phyloP scores from a whole-genome alignment of 164 flowering plant species.

The Echeveria elegans region DNA sequence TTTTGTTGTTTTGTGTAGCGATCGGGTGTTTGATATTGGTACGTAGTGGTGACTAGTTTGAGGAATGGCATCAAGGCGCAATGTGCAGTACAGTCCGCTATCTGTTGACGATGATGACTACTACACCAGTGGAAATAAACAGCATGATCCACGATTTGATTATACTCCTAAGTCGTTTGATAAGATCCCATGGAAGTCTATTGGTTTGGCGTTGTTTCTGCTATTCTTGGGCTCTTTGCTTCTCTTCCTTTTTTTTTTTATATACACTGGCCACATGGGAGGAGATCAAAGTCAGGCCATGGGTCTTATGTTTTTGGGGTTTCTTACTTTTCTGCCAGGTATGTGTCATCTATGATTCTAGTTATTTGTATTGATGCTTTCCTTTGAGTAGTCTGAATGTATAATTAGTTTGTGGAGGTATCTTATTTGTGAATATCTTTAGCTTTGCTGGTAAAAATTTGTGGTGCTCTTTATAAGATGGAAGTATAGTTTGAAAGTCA shows the following conservation, averaged over 20 bases:
- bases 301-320: constrained; percentile 65
- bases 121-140: constrained; percentile 12
- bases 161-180: constrained; percentile 64
- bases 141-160: constrained; percentile 60
- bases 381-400: not conserved
- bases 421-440: too few species aligned
- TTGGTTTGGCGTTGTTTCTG: constrained; percentile 68
- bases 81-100: constrained; percentile 45
- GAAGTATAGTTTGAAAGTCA: too few species aligned
- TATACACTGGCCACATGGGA: constrained; percentile 89
- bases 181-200: constrained; percentile 79
- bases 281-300: constrained; percentile 75
- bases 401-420: not conserved
- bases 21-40: not conserved
- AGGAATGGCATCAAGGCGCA: constrained; percentile 52
- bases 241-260: constrained; percentile 64
- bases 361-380: too few species aligned
- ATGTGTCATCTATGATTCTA: not conserved
- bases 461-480: too few species aligned
- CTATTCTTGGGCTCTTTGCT: constrained; percentile 58
- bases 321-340: constrained; percentile 84
- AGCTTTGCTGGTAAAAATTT: too few species aligned
- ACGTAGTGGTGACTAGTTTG: not conserved
- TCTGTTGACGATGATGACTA: constrained; percentile 32
- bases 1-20: not conserved